These are phyloP conservation scores for Blastobotrys robertii DNA, from an alignment of 805 yeast genomes.

Conservation along the genomic window DNA sequence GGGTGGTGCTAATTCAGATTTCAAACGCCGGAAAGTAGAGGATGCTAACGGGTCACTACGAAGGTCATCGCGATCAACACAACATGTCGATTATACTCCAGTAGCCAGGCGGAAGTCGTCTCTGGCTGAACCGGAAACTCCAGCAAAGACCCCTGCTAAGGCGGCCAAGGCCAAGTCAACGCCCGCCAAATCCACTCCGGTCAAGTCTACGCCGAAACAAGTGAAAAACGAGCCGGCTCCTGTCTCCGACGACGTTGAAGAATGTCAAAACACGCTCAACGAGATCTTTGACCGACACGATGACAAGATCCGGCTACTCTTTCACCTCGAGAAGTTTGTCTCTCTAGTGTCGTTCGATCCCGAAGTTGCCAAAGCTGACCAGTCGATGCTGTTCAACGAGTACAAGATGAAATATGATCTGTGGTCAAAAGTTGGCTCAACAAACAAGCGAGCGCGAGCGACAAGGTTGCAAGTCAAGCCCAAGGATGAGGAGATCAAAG, in stretches of 20 bases:
- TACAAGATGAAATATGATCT: slow-evolving; percentile 26
- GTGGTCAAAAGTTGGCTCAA: slow-evolving; percentile 30
- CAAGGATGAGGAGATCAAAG: slow-evolving; percentile 8
- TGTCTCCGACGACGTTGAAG: slow-evolving; percentile 2
- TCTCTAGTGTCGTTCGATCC: slow-evolving; percentile 32
- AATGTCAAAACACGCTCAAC: slow-evolving; percentile 10
- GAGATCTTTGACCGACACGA: slow-evolving; percentile 25
- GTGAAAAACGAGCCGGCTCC: neutral
- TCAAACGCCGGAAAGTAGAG: too few species aligned
- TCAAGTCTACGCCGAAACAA: slow-evolving; percentile 1
- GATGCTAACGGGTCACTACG: too few species aligned
- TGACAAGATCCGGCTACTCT: slow-evolving; percentile 28
- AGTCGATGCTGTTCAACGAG: slow-evolving; percentile 24
- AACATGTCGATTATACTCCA: too few species aligned
- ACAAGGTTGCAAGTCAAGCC: slow-evolving; percentile 21
- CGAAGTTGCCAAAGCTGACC: slow-evolving; percentile 25
- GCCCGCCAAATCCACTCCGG: neutral
- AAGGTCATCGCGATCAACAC: too few species aligned
- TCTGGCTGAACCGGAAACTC: too few species aligned
- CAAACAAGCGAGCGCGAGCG: slow-evolving; percentile 17
- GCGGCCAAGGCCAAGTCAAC: too few species aligned
- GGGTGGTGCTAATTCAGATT: too few species aligned
- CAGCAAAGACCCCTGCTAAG: too few species aligned
- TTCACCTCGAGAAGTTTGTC: slow-evolving; percentile 31
- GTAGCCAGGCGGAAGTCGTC: too few species aligned